Evolutionary conservation across 2,329 filamentous ascomycete genomes (phyloP).

Genomic region (Fusarium decemcellulare): DNA sequence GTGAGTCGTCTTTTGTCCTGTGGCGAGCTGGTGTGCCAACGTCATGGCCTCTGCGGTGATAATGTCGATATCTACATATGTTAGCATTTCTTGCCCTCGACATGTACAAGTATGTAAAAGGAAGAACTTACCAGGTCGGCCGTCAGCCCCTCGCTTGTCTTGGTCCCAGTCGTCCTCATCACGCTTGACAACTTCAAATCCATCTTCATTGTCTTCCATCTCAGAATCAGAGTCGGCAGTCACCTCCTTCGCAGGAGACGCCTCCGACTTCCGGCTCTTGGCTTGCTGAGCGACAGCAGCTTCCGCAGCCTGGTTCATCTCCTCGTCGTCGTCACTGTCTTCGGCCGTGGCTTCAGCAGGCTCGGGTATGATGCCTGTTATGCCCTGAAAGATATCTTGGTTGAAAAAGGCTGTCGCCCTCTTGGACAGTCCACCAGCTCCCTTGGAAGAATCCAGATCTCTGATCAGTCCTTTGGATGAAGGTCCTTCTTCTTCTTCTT

Average conservation of each 20-base stretch:
- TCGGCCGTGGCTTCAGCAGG: slow-evolving; percentile 41
- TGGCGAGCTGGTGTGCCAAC: slow-evolving; percentile 91
- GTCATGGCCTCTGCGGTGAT: slow-evolving; percentile 99
- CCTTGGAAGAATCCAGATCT: slow-evolving; percentile 52
- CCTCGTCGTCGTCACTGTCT: slow-evolving; percentile 48
- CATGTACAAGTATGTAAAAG: background rate
- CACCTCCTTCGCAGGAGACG: slow-evolving; percentile 11
- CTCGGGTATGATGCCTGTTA: slow-evolving; percentile 76
- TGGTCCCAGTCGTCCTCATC: slow-evolving; percentile 76
- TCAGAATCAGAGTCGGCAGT: slow-evolving; percentile 52
- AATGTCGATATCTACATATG: slow-evolving; percentile 84
- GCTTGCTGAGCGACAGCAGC: slow-evolving; percentile 45
- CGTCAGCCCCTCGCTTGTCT: slow-evolving; percentile 73
- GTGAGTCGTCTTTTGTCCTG: slow-evolving; percentile 82
- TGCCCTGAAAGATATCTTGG: slow-evolving; percentile 92
- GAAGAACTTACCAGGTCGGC: slow-evolving; percentile 68
- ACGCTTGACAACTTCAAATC: slow-evolving; percentile 74
- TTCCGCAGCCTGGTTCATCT: slow-evolving; percentile 51
- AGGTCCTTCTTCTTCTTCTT: slow-evolving; percentile 48
- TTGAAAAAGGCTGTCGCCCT: slow-evolving; percentile 92
- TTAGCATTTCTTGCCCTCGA: slow-evolving; percentile 12
- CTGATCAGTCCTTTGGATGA: slow-evolving; percentile 51
- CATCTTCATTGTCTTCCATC: slow-evolving; percentile 59
- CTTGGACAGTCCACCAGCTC: slow-evolving; percentile 40
- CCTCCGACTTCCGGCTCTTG: slow-evolving; percentile 45